These are phyloP conservation scores for Capsella rubella DNA, from an alignment of 441 rosid species.

Conservation along the genomic window DNA sequence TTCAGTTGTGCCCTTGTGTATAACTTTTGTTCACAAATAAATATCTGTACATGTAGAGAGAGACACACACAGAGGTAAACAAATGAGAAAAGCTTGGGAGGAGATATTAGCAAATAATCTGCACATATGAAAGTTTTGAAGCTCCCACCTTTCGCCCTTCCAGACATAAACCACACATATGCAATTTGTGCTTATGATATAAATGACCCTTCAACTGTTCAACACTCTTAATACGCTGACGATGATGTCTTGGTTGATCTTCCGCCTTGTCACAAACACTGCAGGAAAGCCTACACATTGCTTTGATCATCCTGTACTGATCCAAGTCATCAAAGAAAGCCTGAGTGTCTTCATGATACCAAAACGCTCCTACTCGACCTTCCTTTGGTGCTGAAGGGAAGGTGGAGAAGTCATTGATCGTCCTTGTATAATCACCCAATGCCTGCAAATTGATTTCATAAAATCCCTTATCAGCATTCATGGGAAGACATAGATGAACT, in stretches of 20 bases:
- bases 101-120: not conserved
- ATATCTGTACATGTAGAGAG: slow-evolving; percentile 56
- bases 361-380: slow-evolving; percentile 74
- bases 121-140: not conserved
- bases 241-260: slow-evolving; percentile 55
- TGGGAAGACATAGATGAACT: not conserved
- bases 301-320: slow-evolving; percentile 94
- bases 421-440: slow-evolving; percentile 87
- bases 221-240: slow-evolving; percentile 69
- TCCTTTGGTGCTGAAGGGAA: slow-evolving; percentile 81
- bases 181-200: slow-evolving; percentile 75
- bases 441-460: slow-evolving; percentile 57
- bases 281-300: slow-evolving; percentile 95
- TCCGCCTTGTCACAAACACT: slow-evolving; percentile 79
- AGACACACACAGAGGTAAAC: not conserved
- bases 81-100: not conserved
- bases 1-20: slow-evolving; percentile 80
- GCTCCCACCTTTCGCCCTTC: slow-evolving; percentile 89
- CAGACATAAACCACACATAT: slow-evolving; percentile 89
- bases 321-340: slow-evolving; percentile 89
- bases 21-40: slow-evolving; percentile 91
- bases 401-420: slow-evolving; percentile 83
- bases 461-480: slow-evolving; percentile 1
- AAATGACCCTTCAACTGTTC: slow-evolving; percentile 95
- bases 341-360: slow-evolving; percentile 87